Percentiles rank a stretch among this genome's conserved stretches.
phyloP scores from a whole-genome alignment of 192 early-diverging fungal species.

The Jimgerdemannia lactiflua region DNA sequence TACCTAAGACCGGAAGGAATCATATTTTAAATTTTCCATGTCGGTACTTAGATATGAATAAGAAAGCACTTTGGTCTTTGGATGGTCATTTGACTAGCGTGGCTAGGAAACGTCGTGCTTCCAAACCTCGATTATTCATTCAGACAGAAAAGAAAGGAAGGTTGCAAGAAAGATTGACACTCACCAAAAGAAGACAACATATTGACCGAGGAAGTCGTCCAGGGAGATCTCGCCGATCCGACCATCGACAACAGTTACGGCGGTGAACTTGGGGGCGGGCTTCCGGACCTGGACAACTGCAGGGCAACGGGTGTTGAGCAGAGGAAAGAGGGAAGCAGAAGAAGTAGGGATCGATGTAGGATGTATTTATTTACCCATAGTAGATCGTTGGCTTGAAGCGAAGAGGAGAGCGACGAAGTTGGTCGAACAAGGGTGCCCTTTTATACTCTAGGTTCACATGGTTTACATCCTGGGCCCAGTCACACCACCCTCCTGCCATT shows the following conservation, averaged over 20 bases:
- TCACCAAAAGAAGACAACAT: conserved; percentile 62
- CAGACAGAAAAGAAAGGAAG: too few relatives aligned
- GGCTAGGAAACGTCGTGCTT: too few relatives aligned
- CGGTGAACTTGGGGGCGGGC: conserved; percentile 64
- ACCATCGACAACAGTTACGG: conserved; percentile 64
- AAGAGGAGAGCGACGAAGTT: too few relatives aligned
- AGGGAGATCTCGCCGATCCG: conserved; percentile 69
- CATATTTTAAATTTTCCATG: too few relatives aligned
- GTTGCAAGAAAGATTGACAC: too few relatives aligned
- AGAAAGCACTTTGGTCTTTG: too few relatives aligned
- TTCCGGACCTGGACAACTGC: conserved; percentile 15
- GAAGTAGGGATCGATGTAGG: neutral
- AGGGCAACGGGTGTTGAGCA: neutral
- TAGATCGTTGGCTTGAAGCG: too few relatives aligned
- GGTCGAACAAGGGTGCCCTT: neutral
- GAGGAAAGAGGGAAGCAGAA: neutral
- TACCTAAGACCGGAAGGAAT: conserved; percentile 32
- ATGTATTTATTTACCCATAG: too few relatives aligned
- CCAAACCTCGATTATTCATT: too few relatives aligned
- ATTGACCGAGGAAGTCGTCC: conserved; percentile 42
- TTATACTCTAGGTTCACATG: neutral
- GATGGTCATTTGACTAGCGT: too few relatives aligned
- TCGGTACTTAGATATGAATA: too few relatives aligned
- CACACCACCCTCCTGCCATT: too few relatives aligned
- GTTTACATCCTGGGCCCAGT: neutral